Conservation (phyloP, 352 stramenopile genomes). For the Phytophthora agathidicida region DNA sequence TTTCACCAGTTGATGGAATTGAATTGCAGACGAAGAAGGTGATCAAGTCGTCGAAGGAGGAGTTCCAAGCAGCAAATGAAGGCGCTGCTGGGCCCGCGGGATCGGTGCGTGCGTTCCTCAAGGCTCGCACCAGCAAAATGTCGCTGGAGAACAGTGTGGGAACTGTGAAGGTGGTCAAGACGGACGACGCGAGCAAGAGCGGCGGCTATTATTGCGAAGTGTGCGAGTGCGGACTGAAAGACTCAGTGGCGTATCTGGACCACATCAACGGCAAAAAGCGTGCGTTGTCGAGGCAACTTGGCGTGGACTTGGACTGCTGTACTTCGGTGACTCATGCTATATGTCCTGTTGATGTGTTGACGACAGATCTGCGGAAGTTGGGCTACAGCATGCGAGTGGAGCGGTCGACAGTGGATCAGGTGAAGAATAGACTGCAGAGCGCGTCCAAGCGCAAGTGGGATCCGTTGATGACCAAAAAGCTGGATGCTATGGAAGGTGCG, state of each 20-base stretch:
- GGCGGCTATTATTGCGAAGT: conserved; percentile 94
- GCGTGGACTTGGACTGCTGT: background rate
- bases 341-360: conserved; percentile 3
- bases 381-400: conserved; percentile 94
- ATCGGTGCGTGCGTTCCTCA: conserved; percentile 79
- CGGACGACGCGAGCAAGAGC: conserved; percentile 74
- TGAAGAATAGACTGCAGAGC: conserved; percentile 88
- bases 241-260: conserved; percentile 94
- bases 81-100: conserved; percentile 63
- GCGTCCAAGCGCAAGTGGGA: conserved; percentile 87
- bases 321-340: background rate
- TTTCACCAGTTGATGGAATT: background rate
- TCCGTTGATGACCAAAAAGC: conserved; percentile 79
- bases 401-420: conserved; percentile 81
- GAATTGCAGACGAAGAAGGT: conserved; percentile 63
- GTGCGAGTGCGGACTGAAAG: conserved; percentile 92
- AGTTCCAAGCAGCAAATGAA: conserved; percentile 79
- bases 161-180: conserved; percentile 88
- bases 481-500: conserved; percentile 77
- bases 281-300: conserved; percentile 36
- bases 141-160: conserved; percentile 85
- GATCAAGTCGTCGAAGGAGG: conserved; percentile 72
- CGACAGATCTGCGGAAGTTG: conserved; percentile 86
- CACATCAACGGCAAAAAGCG: conserved; percentile 96
- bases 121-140: conserved; percentile 77